phyloP scores from a whole-genome alignment of 345 rosid genomes.

The Excoecaria cochinchinensis region DNA sequence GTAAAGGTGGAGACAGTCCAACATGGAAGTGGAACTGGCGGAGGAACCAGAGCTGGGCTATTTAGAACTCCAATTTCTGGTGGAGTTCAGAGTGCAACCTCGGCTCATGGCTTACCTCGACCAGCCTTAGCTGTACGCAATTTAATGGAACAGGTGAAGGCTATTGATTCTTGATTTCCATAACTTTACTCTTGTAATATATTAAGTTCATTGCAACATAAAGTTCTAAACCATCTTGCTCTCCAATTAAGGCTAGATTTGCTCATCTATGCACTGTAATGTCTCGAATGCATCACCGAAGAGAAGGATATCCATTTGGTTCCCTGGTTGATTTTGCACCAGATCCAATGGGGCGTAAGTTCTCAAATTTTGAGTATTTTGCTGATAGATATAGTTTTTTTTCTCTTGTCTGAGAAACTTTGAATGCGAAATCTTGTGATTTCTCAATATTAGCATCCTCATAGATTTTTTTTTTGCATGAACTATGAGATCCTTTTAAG shows the following conservation, averaged over 20 bases:
- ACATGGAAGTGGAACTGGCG: conserved; percentile 51
- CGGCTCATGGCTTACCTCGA: conserved; percentile 89
- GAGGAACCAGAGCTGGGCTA: conserved; percentile 84
- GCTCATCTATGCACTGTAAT: conserved; percentile 96
- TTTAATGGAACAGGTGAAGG: conserved; percentile 88
- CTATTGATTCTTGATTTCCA: conserved; percentile 10
- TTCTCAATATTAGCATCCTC: neutral
- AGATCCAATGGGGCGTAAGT: conserved; percentile 90
- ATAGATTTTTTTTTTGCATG: neutral
- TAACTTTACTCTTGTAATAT: neutral
- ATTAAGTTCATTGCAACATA: neutral
- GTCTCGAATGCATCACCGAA: conserved; percentile 96
- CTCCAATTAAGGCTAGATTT: conserved; percentile 75
- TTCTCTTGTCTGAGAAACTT: neutral
- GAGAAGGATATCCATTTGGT: conserved; percentile 97
- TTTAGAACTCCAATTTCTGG: conserved; percentile 98
- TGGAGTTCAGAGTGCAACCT: conserved; percentile 97
- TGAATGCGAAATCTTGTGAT: neutral
- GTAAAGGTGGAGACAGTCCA: conserved; percentile 46
- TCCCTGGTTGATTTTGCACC: conserved; percentile 94
- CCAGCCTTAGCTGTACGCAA: conserved; percentile 96
- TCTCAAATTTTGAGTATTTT: conserved; percentile 2
- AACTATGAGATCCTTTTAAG: neutral
- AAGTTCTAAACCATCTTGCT: conserved; percentile 5
- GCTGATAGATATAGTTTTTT: neutral